phyloP scores from a whole-genome alignment of 306 rosid genomes.

The Acacia crassicarpa region DNA sequence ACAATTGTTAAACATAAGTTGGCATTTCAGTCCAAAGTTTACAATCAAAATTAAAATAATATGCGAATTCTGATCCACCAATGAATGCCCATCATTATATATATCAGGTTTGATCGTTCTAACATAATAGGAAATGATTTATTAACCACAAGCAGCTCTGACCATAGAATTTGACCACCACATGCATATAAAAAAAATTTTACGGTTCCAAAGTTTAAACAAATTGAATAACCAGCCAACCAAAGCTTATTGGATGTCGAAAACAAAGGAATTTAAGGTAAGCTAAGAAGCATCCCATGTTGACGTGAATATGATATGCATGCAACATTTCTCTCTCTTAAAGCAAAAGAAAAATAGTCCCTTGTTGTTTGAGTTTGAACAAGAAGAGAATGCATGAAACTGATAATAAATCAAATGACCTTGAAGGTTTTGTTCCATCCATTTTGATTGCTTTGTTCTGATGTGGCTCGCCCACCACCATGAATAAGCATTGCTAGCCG shows the following conservation, averaged over 20 bases:
- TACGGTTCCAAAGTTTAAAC: not conserved
- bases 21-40: not conserved
- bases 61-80: not conserved
- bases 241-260: not conserved
- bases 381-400: not conserved
- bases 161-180: not conserved
- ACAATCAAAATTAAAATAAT: not conserved
- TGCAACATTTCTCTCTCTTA: not conserved
- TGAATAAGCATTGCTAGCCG: constrained; percentile 98
- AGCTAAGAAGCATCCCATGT: not conserved
- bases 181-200: not conserved
- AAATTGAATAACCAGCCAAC: not conserved
- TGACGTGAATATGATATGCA: not conserved
- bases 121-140: not conserved
- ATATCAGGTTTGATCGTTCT: not conserved
- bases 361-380: not conserved
- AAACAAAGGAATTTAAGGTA: not conserved
- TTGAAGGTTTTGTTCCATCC: constrained; percentile 93
- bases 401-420: constrained; percentile 43
- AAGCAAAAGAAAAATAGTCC: not conserved
- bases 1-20: not conserved
- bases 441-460: constrained; percentile 98
- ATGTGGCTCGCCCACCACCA: constrained; percentile 99
- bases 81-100: constrained; percentile 1
- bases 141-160: not conserved